Evolutionary conservation across 164 flowering plant species (phyloP).

Genomic region (Aristolochia californica): DNA sequence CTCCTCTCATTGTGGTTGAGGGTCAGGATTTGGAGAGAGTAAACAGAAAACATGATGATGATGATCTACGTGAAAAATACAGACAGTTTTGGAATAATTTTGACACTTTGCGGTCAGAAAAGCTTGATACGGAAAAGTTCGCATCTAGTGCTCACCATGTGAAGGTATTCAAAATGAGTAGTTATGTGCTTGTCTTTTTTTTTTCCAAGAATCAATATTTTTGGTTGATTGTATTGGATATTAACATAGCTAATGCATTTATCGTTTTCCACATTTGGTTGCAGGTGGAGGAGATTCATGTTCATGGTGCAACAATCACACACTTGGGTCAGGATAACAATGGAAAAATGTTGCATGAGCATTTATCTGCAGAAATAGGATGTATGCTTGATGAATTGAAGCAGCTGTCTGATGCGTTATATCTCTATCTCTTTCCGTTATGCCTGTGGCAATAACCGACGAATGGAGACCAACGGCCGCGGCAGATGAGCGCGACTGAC

Average conservation of each 20-base stretch:
- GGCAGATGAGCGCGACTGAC: no score
- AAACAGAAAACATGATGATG: not conserved
- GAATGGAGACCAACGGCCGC: not conserved
- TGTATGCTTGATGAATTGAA: conserved; percentile 15
- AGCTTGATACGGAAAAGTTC: not conserved
- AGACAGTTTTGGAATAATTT: conserved; percentile 12
- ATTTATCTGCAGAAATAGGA: conserved; percentile 5
- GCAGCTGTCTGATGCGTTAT: conserved; percentile 11
- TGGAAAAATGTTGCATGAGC: conserved; percentile 1
- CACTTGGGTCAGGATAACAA: not conserved
- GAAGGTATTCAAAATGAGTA: conserved; percentile 14
- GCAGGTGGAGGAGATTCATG: conserved; percentile 11
- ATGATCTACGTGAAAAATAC: conserved; percentile 2
- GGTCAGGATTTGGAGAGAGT: not conserved
- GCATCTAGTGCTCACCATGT: not conserved
- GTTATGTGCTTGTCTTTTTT: not conserved
- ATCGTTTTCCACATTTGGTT: conserved; percentile 8
- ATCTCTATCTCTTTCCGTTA: conserved; percentile 1
- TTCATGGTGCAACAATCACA: conserved; percentile 11
- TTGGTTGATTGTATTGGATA: not conserved
- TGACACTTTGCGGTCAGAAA: conserved; percentile 4
- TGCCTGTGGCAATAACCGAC: not conserved
- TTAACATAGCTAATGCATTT: not conserved
- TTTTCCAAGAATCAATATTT: not conserved
- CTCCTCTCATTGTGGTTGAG: not conserved